These are phyloP conservation scores for Coemansia sp. DNA, from an alignment of 192 early-diverging fungal genomes.

Conservation along the genomic window DNA sequence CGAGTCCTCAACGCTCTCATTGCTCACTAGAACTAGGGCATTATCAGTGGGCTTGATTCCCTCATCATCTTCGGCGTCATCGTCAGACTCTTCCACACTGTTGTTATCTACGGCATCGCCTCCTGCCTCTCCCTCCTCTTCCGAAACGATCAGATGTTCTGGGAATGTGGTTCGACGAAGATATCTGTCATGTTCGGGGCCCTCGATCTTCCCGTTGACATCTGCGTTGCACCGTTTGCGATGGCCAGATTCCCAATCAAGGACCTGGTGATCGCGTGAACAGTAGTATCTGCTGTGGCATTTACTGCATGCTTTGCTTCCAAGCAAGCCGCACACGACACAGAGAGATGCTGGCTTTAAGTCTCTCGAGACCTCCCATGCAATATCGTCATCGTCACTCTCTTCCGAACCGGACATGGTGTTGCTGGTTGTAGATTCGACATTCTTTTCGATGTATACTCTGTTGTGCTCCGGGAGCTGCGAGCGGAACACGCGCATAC, in stretches of 20 bases:
- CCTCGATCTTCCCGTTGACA: neutral
- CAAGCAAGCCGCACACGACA: constrained; percentile 70
- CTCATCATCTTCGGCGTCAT: constrained; percentile 19
- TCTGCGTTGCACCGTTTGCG: constrained; percentile 63
- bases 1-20: constrained; percentile 65
- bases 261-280: constrained; percentile 76
- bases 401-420: constrained; percentile 12
- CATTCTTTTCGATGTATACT: constrained; percentile 50
- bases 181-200: constrained; percentile 16
- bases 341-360: constrained; percentile 55
- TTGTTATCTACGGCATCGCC: constrained; percentile 54
- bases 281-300: constrained; percentile 80
- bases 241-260: constrained; percentile 76
- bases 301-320: constrained; percentile 72
- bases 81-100: constrained; percentile 22
- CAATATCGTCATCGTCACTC: constrained; percentile 33
- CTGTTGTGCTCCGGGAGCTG: constrained; percentile 75
- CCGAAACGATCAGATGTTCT: constrained; percentile 67
- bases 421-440: constrained; percentile 18
- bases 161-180: constrained; percentile 56
- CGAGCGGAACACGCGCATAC: constrained; percentile 81
- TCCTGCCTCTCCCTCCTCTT: constrained; percentile 61
- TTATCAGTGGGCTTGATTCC: constrained; percentile 11
- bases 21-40: constrained; percentile 27
- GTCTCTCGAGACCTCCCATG: constrained; percentile 19